Conservation (phyloP, 176 grass and related monocot genomes). For the Secale cereale region DNA sequence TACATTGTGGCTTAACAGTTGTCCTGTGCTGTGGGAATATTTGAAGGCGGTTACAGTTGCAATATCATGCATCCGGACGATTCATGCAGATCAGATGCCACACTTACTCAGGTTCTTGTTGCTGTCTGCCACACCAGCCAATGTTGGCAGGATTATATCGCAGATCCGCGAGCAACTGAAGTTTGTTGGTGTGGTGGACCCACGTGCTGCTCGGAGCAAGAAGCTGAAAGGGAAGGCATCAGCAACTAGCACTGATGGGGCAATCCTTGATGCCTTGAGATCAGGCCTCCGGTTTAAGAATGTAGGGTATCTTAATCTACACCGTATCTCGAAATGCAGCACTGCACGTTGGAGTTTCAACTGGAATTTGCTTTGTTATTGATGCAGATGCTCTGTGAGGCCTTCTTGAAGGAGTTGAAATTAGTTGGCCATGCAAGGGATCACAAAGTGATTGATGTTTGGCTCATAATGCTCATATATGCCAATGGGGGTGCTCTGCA, state of each 20-base stretch:
- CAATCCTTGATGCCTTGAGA: conserved; percentile 67
- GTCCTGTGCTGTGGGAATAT: conserved; percentile 23
- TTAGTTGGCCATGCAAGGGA: conserved; percentile 52
- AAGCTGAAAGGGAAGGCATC: conserved; percentile 84
- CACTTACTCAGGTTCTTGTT: conserved; percentile 87
- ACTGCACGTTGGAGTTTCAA: background rate
- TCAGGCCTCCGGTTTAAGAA: conserved; percentile 88
- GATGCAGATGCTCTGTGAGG: conserved; percentile 72
- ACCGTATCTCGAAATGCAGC: background rate
- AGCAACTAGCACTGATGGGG: conserved; percentile 53
- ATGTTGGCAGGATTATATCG: conserved; percentile 72
- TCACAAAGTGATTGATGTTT: conserved; percentile 88
- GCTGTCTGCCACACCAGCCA: conserved; percentile 62
- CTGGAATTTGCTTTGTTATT: conserved; percentile 18
- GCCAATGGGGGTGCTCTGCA: conserved; percentile 66
- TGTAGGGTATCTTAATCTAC: conserved; percentile 33
- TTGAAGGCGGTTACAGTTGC: conserved; percentile 78
- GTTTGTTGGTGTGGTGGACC: conserved; percentile 58
- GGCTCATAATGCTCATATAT: conserved; percentile 84
- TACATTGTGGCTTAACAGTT: conserved; percentile 1
- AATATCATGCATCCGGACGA: conserved; percentile 85
- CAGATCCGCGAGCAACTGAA: conserved; percentile 85
- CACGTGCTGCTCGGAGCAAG: conserved; percentile 52
- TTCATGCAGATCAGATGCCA: conserved; percentile 66
- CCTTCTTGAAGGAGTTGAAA: conserved; percentile 77